Conservation (phyloP, 768 basidiomycete genomes). For the Dioszegia aurantiaca region DNA sequence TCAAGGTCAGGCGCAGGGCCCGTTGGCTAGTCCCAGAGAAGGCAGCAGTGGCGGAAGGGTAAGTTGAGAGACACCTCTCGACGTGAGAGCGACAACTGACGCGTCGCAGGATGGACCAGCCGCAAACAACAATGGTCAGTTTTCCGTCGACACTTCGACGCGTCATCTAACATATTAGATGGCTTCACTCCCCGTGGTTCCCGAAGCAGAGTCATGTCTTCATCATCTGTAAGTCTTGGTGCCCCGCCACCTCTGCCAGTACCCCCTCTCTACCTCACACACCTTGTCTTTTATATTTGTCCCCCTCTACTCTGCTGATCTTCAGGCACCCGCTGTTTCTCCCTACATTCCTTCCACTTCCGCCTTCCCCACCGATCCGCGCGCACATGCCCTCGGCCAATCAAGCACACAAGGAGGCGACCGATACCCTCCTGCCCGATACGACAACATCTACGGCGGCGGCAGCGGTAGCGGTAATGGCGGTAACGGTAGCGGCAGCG, state of each 20-base stretch:
- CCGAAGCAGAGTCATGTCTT: constrained; percentile 29
- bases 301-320: not conserved
- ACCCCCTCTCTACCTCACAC: too few species aligned
- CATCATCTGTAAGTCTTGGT: constrained; percentile 27
- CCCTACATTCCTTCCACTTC: constrained; percentile 26
- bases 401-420: not conserved
- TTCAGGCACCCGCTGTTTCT: constrained; percentile 34
- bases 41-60: constrained; percentile 5
- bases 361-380: constrained; percentile 19
- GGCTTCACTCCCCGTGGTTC: constrained; percentile 14
- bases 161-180: constrained; percentile 1
- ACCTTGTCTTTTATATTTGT: too few species aligned
- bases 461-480: constrained; percentile 6
- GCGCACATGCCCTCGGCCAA: constrained; percentile 7
- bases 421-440: constrained; percentile 17
- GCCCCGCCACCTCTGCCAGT: too few species aligned
- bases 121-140: not conserved
- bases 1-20: not conserved
- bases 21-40: constrained; percentile 8
- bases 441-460: constrained; percentile 8
- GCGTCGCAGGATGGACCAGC: constrained; percentile 4
- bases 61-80: constrained; percentile 1
- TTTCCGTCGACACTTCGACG: too few species aligned
- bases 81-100: not conserved
- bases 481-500: not conserved